A percentile compares a stretch with the other conserved stretches of the same genome.
Evolutionary conservation across 345 rosid genomes (phyloP).

Genomic region (Hibiscus tridactylites): DNA sequence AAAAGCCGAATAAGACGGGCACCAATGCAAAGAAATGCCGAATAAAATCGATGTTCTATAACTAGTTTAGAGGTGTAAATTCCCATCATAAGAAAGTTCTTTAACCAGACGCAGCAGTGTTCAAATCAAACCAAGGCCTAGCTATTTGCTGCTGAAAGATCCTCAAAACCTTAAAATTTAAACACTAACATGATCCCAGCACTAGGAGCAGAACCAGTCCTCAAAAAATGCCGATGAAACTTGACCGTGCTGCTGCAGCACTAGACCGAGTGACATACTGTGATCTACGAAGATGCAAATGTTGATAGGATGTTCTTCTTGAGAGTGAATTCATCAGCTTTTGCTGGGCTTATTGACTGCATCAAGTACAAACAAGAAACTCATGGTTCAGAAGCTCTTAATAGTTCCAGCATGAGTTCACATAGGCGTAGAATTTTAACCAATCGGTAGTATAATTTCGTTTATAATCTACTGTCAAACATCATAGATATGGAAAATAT

Average conservation of each 20-base stretch:
- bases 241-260: neutral
- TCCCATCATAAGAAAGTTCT: neutral
- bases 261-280: neutral
- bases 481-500: neutral
- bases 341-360: constrained; percentile 78
- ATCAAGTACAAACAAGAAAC: neutral
- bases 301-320: constrained; percentile 71
- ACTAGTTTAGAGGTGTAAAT: neutral
- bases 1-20: neutral
- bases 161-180: neutral
- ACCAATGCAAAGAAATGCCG: neutral
- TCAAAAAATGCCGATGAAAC: neutral
- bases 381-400: too few relatives aligned
- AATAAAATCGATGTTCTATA: neutral
- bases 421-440: neutral
- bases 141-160: neutral
- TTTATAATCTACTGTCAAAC: neutral
- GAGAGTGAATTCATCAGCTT: constrained; percentile 75
- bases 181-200: neutral
- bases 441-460: neutral
- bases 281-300: constrained; percentile 22
- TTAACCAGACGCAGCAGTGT: neutral
- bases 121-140: neutral
- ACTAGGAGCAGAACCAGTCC: neutral
- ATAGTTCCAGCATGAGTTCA: too few relatives aligned